phyloP scores from a whole-genome alignment of 768 basidiomycete genomes.

The Gloeopeniophorella convolvens region DNA sequence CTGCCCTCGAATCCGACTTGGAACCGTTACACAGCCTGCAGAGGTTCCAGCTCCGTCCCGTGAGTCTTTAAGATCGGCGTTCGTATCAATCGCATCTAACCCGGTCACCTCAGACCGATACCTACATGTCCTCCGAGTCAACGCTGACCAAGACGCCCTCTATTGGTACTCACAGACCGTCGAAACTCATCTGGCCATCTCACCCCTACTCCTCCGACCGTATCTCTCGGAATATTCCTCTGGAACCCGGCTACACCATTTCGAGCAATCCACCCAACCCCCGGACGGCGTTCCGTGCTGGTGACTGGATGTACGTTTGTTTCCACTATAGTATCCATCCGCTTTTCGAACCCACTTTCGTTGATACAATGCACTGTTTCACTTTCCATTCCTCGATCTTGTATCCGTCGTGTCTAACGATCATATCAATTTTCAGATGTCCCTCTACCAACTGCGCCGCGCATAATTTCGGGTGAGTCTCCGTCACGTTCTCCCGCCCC shows the following conservation, averaged over 20 bases:
- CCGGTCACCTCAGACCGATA: neutral
- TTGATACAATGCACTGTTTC: constrained; percentile 9
- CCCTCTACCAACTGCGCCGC: constrained; percentile 62
- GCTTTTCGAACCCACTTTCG: constrained; percentile 20
- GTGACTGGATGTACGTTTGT: constrained; percentile 69
- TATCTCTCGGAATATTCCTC: neutral
- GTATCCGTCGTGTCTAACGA: neutral
- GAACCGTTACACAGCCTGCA: constrained; percentile 53
- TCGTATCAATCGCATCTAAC: too few species aligned
- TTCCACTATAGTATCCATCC: neutral
- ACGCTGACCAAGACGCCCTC: too few species aligned
- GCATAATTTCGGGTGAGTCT: constrained; percentile 78
- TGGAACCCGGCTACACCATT: constrained; percentile 38
- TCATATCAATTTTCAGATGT: constrained; percentile 41
- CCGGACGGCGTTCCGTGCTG: constrained; percentile 55
- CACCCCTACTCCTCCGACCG: neutral
- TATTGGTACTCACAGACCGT: neutral
- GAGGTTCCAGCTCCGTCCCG: constrained; percentile 33
- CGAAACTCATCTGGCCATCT: neutral
- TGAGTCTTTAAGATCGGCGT: neutral
- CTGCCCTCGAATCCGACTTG: constrained; percentile 58
- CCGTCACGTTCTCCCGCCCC: constrained; percentile 12
- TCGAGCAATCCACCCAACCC: constrained; percentile 71
- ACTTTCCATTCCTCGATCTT: neutral
- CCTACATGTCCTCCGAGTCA: neutral